Conservation (phyloP, 371 early-diverging fungal species). For the Scutellospora calospora region DNA sequence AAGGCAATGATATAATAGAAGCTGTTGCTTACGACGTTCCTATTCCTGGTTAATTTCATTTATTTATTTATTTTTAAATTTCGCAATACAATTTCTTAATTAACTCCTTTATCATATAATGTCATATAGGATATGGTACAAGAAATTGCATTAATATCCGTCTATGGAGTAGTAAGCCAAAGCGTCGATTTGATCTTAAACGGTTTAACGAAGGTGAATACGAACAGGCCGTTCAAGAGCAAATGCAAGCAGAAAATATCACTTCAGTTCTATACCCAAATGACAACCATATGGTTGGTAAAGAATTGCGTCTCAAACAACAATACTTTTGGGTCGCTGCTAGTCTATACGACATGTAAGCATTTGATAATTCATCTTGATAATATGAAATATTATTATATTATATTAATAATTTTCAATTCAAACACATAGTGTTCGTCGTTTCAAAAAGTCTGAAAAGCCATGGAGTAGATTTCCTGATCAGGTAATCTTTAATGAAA, state of each 20-base stretch:
- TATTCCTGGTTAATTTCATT: slow-evolving; percentile 69
- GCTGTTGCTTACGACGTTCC: slow-evolving; percentile 95
- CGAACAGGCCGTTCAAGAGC: slow-evolving; percentile 86
- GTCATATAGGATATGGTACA: slow-evolving; percentile 67
- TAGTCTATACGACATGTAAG: slow-evolving; percentile 80
- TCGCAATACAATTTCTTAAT: neutral
- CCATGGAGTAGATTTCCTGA: slow-evolving; percentile 89
- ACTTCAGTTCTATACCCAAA: slow-evolving; percentile 94
- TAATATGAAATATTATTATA: neutral
- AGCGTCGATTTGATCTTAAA: slow-evolving; percentile 77
- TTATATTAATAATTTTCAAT: neutral
- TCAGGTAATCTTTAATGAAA: slow-evolving; percentile 56
- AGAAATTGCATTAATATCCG: slow-evolving; percentile 92
- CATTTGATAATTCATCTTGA: neutral
- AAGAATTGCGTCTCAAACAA: slow-evolving; percentile 92
- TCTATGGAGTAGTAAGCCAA: slow-evolving; percentile 90
- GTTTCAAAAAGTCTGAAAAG: slow-evolving; percentile 85
- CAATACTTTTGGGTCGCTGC: slow-evolving; percentile 94
- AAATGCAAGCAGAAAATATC: slow-evolving; percentile 88
- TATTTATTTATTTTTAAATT: neutral
- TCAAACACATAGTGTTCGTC: slow-evolving; percentile 63
- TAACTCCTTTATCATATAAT: slow-evolving; percentile 29
- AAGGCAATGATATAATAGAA: slow-evolving; percentile 82
- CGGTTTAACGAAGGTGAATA: slow-evolving; percentile 94
- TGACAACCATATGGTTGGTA: slow-evolving; percentile 92